Conservation (phyloP, 1,284 basidiomycete genomes). For the Rhodotorula sp. region DNA sequence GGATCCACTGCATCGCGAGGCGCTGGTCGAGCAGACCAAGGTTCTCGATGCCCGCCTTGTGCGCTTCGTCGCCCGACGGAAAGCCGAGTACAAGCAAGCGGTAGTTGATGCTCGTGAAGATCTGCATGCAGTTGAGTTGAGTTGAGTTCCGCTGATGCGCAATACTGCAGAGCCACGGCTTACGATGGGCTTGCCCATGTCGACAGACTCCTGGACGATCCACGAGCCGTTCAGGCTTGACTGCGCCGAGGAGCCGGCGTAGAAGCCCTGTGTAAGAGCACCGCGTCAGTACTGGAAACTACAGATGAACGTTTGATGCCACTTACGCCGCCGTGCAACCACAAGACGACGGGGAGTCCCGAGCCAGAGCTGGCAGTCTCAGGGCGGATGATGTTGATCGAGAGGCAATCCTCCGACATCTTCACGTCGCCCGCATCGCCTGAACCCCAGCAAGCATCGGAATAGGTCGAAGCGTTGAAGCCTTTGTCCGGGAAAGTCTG, state of each 20-base stretch:
- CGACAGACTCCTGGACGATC: constrained; percentile 34
- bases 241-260: background rate
- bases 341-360: no score
- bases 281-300: no score
- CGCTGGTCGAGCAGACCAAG: constrained; percentile 31
- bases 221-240: constrained; percentile 22
- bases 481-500: background rate
- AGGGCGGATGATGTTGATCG: no score
- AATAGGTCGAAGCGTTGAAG: constrained; percentile 7
- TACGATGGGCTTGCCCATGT: constrained; percentile 30
- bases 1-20: constrained; percentile 47
- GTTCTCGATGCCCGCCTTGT: constrained; percentile 18
- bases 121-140: constrained; percentile 32
- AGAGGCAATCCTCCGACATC: no score
- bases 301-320: no score
- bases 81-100: constrained; percentile 56
- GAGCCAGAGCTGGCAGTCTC: no score
- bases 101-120: constrained; percentile 50
- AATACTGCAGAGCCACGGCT: background rate
- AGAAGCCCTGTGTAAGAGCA: background rate
- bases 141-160: no score
- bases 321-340: no score
- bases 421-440: no score
- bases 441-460: constrained; percentile 10
- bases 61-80: constrained; percentile 55